Conservation (phyloP, 208 protist genomes). For the Trypanosoma rangeli region DNA sequence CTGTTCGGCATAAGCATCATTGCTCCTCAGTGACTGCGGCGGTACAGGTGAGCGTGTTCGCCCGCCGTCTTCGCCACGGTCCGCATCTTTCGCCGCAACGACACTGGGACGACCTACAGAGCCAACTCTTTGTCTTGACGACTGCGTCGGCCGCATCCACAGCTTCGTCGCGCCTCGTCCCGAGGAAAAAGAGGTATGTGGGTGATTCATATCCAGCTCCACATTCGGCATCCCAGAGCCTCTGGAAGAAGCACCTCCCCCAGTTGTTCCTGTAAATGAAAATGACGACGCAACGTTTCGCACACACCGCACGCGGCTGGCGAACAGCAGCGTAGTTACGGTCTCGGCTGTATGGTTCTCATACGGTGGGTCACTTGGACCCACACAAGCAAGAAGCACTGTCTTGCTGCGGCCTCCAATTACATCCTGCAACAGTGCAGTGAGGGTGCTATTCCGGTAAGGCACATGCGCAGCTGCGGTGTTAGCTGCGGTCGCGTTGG, state of each 20-base stretch:
- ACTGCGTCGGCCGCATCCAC: slow-evolving; percentile 20
- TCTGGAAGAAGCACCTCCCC: not conserved
- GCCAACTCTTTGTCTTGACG: slow-evolving; percentile 3
- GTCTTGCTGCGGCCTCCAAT: slow-evolving; percentile 63
- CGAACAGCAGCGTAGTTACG: slow-evolving; percentile 27
- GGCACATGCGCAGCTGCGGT: slow-evolving; percentile 37
- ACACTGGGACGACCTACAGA: not conserved
- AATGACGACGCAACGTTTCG: slow-evolving; percentile 20
- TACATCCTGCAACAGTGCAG: slow-evolving; percentile 44
- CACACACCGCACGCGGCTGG: slow-evolving; percentile 26
- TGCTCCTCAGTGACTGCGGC: not conserved
- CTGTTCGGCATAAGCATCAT: not conserved
- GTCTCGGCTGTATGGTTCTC: slow-evolving; percentile 31
- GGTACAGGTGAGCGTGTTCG: not conserved
- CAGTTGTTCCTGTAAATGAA: not conserved
- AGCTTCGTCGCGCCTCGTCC: not conserved
- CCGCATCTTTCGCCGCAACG: not conserved
- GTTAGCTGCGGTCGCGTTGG: slow-evolving; percentile 4
- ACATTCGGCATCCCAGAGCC: not conserved
- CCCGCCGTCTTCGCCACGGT: not conserved
- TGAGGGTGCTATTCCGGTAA: slow-evolving; percentile 83
- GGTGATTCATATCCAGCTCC: slow-evolving; percentile 3
- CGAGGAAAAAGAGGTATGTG: not conserved
- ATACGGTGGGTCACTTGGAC: slow-evolving; percentile 33
- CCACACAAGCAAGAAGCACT: slow-evolving; percentile 61